Evolutionary conservation across 306 rosid species (phyloP).

Genomic region (Coriaria nepalensis): DNA sequence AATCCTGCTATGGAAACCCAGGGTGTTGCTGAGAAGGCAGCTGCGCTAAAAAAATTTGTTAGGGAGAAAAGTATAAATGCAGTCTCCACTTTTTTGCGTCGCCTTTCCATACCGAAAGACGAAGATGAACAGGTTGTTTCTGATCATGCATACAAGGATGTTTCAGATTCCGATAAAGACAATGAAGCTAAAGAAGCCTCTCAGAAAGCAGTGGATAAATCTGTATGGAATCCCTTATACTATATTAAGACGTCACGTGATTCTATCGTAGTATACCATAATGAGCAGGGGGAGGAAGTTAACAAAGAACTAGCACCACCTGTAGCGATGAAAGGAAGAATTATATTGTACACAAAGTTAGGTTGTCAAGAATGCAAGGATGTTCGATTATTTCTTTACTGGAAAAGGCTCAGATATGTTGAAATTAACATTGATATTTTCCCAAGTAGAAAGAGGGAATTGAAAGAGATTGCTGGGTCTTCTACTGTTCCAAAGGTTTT

Average conservation of each 20-base stretch:
- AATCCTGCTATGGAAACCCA: conserved; percentile 41
- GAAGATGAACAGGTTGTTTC: conserved; percentile 20
- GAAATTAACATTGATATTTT: conserved; percentile 76
- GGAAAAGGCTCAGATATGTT: conserved; percentile 52
- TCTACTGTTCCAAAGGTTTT: conserved; percentile 65
- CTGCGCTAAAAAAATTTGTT: conserved; percentile 62
- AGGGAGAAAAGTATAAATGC: conserved; percentile 53
- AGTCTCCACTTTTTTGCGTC: conserved; percentile 59
- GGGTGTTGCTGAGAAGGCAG: conserved; percentile 69
- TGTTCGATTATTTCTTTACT: conserved; percentile 47
- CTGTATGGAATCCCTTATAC: conserved; percentile 62
- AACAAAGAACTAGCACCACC: conserved; percentile 17
- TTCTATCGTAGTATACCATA: conserved; percentile 28
- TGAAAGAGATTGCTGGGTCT: conserved; percentile 64
- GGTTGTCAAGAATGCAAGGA: conserved; percentile 65
- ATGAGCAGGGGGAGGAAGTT: conserved; percentile 25
- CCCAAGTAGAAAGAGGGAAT: conserved; percentile 63
- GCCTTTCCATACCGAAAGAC: conserved; percentile 54
- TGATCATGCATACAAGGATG: conserved; percentile 26
- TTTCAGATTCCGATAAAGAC: conserved; percentile 24
- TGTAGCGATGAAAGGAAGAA: conserved; percentile 56
- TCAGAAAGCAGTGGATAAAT: conserved; percentile 41
- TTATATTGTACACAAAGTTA: conserved; percentile 59
- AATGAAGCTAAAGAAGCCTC: conserved; percentile 28
- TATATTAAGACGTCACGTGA: conserved; percentile 40